Evolutionary conservation across 2,329 filamentous ascomycete genomes (phyloP).

Genomic region (Apiospora koreana): DNA sequence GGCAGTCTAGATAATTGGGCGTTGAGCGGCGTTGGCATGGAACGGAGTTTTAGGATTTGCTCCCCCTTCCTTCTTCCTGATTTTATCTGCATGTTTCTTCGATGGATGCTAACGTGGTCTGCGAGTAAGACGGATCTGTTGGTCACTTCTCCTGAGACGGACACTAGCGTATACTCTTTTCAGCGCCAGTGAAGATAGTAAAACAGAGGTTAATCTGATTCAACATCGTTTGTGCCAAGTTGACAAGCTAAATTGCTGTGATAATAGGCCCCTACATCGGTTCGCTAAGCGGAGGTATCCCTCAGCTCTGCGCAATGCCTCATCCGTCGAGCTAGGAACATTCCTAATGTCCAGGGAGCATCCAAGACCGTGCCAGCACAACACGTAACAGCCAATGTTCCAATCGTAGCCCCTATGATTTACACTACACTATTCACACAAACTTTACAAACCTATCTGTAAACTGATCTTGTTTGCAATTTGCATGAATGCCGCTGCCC

Average conservation of each 20-base stretch:
- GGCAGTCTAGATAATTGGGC: conserved; percentile 17
- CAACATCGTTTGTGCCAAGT: conserved; percentile 3
- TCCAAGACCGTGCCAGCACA: background rate
- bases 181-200: background rate
- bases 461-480: conserved; percentile 61
- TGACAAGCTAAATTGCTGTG: conserved; percentile 23
- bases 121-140: conserved; percentile 22
- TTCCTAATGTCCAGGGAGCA: background rate
- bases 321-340: background rate
- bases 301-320: background rate
- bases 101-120: conserved; percentile 35
- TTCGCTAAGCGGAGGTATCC: background rate
- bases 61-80: conserved; percentile 26
- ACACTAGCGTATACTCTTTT: background rate
- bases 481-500: conserved; percentile 69
- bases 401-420: conserved; percentile 16
- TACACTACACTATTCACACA: background rate
- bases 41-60: conserved; percentile 32
- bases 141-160: conserved; percentile 5
- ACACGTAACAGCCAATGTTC: conserved; percentile 10
- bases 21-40: conserved; percentile 19
- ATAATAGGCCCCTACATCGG: background rate
- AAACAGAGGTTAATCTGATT: conserved; percentile 7
- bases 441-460: conserved; percentile 42
- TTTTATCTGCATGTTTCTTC: conserved; percentile 21